Base-by-base conservation (phyloP, 2,329 filamentous ascomycete genomes). In the Pseudocercospora pini-densiflorae region DNA sequence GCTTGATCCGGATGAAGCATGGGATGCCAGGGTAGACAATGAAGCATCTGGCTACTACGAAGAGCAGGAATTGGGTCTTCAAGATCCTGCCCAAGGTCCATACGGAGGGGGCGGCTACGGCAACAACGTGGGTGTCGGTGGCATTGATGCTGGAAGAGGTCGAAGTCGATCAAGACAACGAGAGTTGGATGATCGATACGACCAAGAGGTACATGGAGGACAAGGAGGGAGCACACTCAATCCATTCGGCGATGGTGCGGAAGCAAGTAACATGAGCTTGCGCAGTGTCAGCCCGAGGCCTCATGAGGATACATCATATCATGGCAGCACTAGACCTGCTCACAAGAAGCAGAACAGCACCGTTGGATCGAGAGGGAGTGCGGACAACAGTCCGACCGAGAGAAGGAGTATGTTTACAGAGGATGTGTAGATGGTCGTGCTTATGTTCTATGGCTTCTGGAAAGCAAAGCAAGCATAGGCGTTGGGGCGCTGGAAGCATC, bases 1-100 rank as follows among this genome's bases (percentile, higher is more conserved):
- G 3, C 85, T 93, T 54, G 92, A 95, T 74, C 91, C 91, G 1
- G 92, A 96, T 76, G 92, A 94, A 75, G 92, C 92, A 1, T 97
- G 93, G 93, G 92, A 95, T 80, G 81, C 91, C 69, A 84, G 91
- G 66, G 92, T 96, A 4, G 91, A 91, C 65, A 85, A 88, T 72
- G 92, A 94, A 78, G 87, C 89, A 19, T 82, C 83, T 23, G 85
- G 85, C 1, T 92, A 92, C 78, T 90, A 92, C 75, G 92, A 94
- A 75, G 92, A 94, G 77, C 88, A 91, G 75, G 91, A 93, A 78
- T 81, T 93, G 5, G 90, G 89, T 0, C 76, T 87, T 40, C 83
- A 80, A 59, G 79, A 82, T 69, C 79, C 80, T 49, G 76, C 75
- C 61, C 78, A 77, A 8, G 79, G 78, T 24, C 79, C 77, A 8